Base-by-base conservation (phyloP, 768 basidiomycete species). In the Suillus cothurnatus region DNA sequence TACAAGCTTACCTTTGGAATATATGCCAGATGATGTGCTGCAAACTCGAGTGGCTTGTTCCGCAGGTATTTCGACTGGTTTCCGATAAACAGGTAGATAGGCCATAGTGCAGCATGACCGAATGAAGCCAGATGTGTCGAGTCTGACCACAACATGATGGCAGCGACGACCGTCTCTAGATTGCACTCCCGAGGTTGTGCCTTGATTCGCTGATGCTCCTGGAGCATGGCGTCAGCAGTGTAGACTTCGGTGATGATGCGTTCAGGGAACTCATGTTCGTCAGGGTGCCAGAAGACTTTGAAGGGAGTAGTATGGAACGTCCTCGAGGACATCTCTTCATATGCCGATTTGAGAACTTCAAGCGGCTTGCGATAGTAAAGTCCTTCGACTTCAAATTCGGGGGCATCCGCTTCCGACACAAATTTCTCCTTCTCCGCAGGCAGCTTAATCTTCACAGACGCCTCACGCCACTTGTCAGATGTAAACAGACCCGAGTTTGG, bases 71-170 rank as follows among this genome's bases (percentile, higher is more conserved):
- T 70, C 0, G 63, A 68, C 0, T 58, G 62, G 21, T 65, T 62
- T 0, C 64, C 62, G 7, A 69, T 36, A 2, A 63, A 69, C 23
- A 70, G 6, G 7, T 70, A 73, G 0, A 73, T n/a, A 0, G 68
- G 71, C 68, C 72, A 73, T 1, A 71, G 31, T 0, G 23, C n/a
- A 2, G 70, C 64, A 17, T 67, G 52, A 0, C 74, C 65, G n/a
- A 75, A 74, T 1, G 47, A 58, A 2, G 19, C 61, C 0, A 74
- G 66, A 26, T 75, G 69, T 0, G 71, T 76, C 0, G 62, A 69
- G 28, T 76, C 65, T 0, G 70, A 76, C 68, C 73, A 76, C 1
- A 76, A 14, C 71, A 75, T 76, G 19, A 75, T 59, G 0, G 65
- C 41, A 0, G 62, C 65, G 8, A 75, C 41, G 2, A 69, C 60